phyloP scores from a whole-genome alignment of 345 rosid species.

The Gossypium raimondii region DNA sequence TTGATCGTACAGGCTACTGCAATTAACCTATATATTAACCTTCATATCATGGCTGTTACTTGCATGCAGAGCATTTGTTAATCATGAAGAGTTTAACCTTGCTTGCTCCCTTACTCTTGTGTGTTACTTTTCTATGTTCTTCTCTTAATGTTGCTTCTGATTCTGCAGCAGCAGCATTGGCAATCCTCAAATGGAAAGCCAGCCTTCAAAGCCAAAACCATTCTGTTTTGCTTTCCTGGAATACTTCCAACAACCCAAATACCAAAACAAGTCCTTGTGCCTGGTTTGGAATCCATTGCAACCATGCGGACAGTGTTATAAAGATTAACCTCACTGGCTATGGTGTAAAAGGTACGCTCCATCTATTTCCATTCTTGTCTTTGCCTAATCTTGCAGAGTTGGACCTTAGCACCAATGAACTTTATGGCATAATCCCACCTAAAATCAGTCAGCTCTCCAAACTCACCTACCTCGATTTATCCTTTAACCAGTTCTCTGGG shows the following conservation, averaged over 20 bases:
- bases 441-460: too few relatives aligned
- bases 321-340: slow-evolving; percentile 1
- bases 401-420: too few relatives aligned
- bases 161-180: slow-evolving; percentile 1
- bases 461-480: too few relatives aligned
- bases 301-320: neutral
- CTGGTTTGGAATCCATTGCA: slow-evolving; percentile 13
- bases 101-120: too few relatives aligned
- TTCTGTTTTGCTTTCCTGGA: slow-evolving; percentile 17
- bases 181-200: slow-evolving; percentile 25
- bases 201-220: slow-evolving; percentile 12
- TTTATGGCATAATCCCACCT: too few relatives aligned
- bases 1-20: neutral
- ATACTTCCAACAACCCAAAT: neutral
- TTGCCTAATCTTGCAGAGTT: too few relatives aligned
- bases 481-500: neutral
- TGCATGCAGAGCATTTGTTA: too few relatives aligned
- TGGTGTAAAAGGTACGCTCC: neutral
- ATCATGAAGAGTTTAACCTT: too few relatives aligned
- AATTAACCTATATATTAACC: neutral
- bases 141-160: too few relatives aligned
- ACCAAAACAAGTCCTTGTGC: neutral
- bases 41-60: neutral
- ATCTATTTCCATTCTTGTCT: too few relatives aligned
- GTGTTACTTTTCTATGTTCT: too few relatives aligned